Percentiles rank a stretch among this genome's conserved stretches.
Evolutionary conservation across 768 basidiomycete genomes (phyloP).

Genomic region (Stropharia rugosoannulata): DNA sequence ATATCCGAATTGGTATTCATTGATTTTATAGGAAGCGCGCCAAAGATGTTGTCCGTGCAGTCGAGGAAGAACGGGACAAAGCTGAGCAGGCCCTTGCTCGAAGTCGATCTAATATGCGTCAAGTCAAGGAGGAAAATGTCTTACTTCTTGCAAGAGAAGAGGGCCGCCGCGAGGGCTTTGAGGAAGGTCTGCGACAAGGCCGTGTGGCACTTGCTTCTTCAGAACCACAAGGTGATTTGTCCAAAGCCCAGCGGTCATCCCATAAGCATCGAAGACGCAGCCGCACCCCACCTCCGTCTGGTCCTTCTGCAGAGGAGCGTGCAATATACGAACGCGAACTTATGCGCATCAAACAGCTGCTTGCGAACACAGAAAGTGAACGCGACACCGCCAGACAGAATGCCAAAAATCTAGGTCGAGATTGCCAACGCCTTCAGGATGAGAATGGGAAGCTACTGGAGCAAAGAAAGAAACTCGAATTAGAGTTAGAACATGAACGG

Average conservation of each 20-base stretch:
- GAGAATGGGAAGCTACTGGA: constrained; percentile 9
- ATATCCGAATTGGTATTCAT: neutral
- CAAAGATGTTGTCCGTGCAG: constrained; percentile 19
- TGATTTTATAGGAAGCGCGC: constrained; percentile 20
- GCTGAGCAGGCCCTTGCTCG: constrained; percentile 32
- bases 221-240: neutral
- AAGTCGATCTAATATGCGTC: constrained; percentile 52
- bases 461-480: constrained; percentile 5
- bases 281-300: neutral
- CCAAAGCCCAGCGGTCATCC: neutral
- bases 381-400: constrained; percentile 20
- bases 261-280: neutral
- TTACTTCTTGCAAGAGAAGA: constrained; percentile 53
- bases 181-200: constrained; percentile 54
- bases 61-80: constrained; percentile 31
- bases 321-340: constrained; percentile 18
- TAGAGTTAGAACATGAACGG: constrained; percentile 6
- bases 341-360: constrained; percentile 16
- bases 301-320: constrained; percentile 6
- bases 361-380: constrained; percentile 17
- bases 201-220: constrained; percentile 10
- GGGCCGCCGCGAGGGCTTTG: constrained; percentile 43
- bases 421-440: constrained; percentile 5
- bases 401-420: constrained; percentile 17
- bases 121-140: constrained; percentile 52